These are phyloP conservation scores for Solanum sitiens DNA, from an alignment of 257 asterid genomes.

Conservation along the genomic window DNA sequence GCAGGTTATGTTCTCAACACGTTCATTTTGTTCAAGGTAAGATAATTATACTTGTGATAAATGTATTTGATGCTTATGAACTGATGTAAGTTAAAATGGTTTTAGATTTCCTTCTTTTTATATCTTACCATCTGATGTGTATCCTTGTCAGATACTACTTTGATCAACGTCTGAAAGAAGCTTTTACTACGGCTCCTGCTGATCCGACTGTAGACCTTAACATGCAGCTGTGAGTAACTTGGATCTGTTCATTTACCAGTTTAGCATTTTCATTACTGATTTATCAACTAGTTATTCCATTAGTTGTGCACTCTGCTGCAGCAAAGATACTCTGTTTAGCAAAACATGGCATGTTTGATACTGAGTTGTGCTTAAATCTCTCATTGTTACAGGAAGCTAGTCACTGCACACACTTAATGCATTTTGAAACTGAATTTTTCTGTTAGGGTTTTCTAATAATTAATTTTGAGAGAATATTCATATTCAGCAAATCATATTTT, in stretches of 20 bases:
- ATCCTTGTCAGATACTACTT: conserved; percentile 43
- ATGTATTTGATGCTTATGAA: background rate
- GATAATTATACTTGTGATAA: conserved; percentile 8
- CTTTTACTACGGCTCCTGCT: conserved; percentile 74
- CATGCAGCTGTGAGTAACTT: conserved; percentile 76
- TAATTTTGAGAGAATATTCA: background rate
- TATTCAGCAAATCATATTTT: background rate
- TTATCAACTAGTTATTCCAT: background rate
- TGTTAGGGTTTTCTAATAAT: background rate
- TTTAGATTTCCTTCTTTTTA: background rate
- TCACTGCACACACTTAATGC: background rate
- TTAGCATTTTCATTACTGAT: background rate
- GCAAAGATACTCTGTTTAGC: background rate
- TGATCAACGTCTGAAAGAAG: conserved; percentile 55
- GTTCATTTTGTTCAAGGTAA: conserved; percentile 67
- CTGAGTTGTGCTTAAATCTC: background rate
- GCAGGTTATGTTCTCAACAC: conserved; percentile 87
- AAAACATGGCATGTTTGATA: background rate
- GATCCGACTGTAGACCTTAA: conserved; percentile 95
- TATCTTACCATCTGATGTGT: conserved; percentile 3
- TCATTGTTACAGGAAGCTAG: background rate
- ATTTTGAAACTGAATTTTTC: background rate
- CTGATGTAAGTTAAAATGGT: background rate
- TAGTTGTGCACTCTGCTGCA: background rate
- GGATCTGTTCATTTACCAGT: background rate